Base-by-base conservation (phyloP, 1,284 basidiomycete genomes). In the Mycosarcoma mackinlayi region DNA sequence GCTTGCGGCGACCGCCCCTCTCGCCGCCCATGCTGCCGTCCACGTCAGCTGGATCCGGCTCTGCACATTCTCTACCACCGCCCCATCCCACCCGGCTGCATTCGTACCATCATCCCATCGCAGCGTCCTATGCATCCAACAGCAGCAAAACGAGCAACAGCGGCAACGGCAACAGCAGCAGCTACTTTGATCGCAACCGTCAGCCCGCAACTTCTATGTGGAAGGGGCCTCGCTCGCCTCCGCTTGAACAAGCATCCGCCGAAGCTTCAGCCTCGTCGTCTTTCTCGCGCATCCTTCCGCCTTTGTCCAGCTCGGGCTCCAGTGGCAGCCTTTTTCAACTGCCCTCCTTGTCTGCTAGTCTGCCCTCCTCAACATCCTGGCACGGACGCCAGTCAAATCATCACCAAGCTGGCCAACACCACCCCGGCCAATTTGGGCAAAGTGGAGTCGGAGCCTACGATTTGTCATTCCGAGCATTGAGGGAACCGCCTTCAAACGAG, bases 41-140 rank as follows among this genome's bases (percentile, higher is more conserved):
- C 7, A 37, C 45, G 2, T 47, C 58, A 8, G 16, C 65, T 13
- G 31, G 49, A 8, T 49, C 47, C 16, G 11, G 54, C 16, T 19
- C 56, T 6, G 42, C 28, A 7, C 3, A 7, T 6, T 18, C 44
- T 27, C 47, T 71, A 9, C 62, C 68, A 10, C 68, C 68, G 27
- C 68, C 68, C 14, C 50, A 35, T n/a, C 67, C 57, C 0, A 47
- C 62, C 3, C 61, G 62, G 14, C 47, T 71, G 1, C 55, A 71
- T 30, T 71, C 62, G 21, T 71, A 71, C 25, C 68, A 66, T 23
- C 68, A 71, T 23, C 68, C 68, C 49, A 55, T 70, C 42, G n/a
- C 67, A n/a, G 62, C 57, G 33, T 65, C 62, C 4, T 70, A 65
- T 54, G 37, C 56, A 27, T 57, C 57, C 16, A 46, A 44, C 46